Base-by-base conservation (phyloP, 1,284 basidiomycete species). In the Moniliophthora roreri region DNA sequence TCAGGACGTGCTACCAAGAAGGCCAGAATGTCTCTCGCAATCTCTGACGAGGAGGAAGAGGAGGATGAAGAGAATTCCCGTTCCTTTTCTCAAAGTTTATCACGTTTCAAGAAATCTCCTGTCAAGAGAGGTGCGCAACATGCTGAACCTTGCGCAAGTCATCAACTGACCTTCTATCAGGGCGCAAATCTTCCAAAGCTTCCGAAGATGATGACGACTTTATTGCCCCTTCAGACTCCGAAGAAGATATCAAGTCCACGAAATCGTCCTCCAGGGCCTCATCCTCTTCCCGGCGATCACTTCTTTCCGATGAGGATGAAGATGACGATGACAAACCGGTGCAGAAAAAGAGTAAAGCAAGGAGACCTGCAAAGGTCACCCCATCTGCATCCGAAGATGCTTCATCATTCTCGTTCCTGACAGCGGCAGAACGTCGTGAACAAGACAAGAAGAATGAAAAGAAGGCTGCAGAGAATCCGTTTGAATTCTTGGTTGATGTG, bases 351-450 rank as follows among this genome's bases (percentile, higher is more conserved):
- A 57, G 59, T 11, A 79, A 76, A 63, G 45, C 65, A 6, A 62
- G 24, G 56, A 50, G 1, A 41, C 62, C 8, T 44, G 51, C 15
- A 38, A 44, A 15, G 32, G 58, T 26, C 23, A 56, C 59, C 21
- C 45, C 39, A 18, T 39, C 59, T 8, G 50, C 58, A 4, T 68
- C 64, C 18, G 68, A 64, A 1, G 64, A 63, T 6, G 35, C 15
- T n/a, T 56, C 28, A 11, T 32, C 54, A 9, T 69, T 67, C 36
- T 63, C 77, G 7, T 90, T 96, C 68, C 76, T 95, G 58, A 97
- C 95, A 15, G 87, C 87, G 9, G 94, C 95, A 0, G 95, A 98
- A 68, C 83, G 82, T 58, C 82, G 90, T 6, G 81, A 84, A 51
- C 80, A 87, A 60, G 79, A 82, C 28, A 89, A 85, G 62, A 95